Base-by-base conservation (phyloP, 1,284 basidiomycete genomes). In the Fomitopsis schrenkii region DNA sequence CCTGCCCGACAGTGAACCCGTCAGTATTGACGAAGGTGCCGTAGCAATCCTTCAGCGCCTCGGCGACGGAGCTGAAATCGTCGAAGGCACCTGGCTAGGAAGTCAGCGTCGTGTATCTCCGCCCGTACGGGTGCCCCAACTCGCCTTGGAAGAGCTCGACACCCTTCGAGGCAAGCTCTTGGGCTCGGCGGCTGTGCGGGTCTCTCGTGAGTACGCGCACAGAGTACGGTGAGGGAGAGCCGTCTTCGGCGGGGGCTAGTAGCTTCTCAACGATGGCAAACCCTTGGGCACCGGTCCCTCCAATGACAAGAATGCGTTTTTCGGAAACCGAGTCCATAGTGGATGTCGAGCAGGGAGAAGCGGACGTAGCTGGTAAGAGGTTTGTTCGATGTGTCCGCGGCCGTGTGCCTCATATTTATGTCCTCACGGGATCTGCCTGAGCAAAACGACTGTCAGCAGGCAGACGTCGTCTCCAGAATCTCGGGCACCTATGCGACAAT, bases 241-340 rank as follows among this genome's bases (percentile, higher is more conserved):
- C 80, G 59, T 79, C 75, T 26, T 68, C 60, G 53, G 63, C 64
- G 2, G 74, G 75, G 12, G 71, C 72, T 30, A 83, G 74, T 14
- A 83, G 70, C 30, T 74, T 75, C 61, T 80, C 72, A 50, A 83
- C 75, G 59, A 82, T 77, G 26, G 77, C 75, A 40, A 79, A 67
- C 17, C 82, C 82, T 62, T 83, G 82, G 3, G 77, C 79, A 52
- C 82, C 81, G 33, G 82, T 83, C 2, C 78, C 82, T 42, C 82
- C 81, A 46, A 83, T 75, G 60, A 83, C 80, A 59, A 82, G 76
- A 63, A 84, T 80, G 64, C 78, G 65, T 68, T 81, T 80, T 65
- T 72, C 68, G 44, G 30, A 17, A 7, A 17, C 15, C n/a, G 38
- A 46, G n/a, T 3, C 8, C 44, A 46, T 46, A 33, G 30, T 33